A percentile compares a stretch with the other conserved stretches of the same genome.
Evolutionary conservation across 163 green algal genomes (phyloP).

Genomic region (Scenedesmus sp.): DNA sequence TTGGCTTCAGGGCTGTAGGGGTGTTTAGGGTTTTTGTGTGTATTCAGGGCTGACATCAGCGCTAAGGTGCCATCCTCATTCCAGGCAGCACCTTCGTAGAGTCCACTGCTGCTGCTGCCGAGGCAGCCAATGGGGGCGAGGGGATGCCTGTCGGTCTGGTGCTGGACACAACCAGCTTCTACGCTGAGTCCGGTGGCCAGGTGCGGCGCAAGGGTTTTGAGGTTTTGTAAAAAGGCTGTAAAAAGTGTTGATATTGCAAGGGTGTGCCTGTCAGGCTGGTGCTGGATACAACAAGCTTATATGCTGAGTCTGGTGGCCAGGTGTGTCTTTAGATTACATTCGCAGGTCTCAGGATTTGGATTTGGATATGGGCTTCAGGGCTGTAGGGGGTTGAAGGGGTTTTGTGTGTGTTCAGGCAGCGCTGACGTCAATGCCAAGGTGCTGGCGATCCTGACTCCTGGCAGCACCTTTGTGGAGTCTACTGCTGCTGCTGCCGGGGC

Average conservation of each 20-base stretch:
- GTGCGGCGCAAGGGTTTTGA: too few species aligned
- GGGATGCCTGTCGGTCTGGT: too few species aligned
- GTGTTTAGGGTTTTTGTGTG: too few species aligned
- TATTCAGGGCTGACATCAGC: too few species aligned
- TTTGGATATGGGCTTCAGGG: constrained; percentile 82
- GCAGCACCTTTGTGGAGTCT: constrained; percentile 86
- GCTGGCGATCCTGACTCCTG: constrained; percentile 82
- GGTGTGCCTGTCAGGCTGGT: constrained; percentile 90
- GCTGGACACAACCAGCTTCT: too few species aligned
- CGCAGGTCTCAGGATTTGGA: neutral
- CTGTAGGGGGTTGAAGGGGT: too few species aligned
- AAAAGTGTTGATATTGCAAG: neutral
- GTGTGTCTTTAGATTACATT: constrained; percentile 47
- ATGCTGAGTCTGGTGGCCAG: constrained; percentile 86
- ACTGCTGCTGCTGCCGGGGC: constrained; percentile 58
- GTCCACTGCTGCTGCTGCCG: constrained; percentile 57
- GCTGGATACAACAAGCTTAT: constrained; percentile 93
- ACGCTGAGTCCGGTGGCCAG: too few species aligned
- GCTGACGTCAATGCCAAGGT: constrained; percentile 62
- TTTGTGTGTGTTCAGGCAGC: neutral
- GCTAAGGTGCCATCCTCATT: constrained; percentile 89
- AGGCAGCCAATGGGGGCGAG: constrained; percentile 51
- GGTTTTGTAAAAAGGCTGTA: too few species aligned
- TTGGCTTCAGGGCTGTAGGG: too few species aligned
- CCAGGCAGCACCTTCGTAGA: constrained; percentile 85